phyloP scores from a whole-genome alignment of 345 rosid species.

The Salix brachista region DNA sequence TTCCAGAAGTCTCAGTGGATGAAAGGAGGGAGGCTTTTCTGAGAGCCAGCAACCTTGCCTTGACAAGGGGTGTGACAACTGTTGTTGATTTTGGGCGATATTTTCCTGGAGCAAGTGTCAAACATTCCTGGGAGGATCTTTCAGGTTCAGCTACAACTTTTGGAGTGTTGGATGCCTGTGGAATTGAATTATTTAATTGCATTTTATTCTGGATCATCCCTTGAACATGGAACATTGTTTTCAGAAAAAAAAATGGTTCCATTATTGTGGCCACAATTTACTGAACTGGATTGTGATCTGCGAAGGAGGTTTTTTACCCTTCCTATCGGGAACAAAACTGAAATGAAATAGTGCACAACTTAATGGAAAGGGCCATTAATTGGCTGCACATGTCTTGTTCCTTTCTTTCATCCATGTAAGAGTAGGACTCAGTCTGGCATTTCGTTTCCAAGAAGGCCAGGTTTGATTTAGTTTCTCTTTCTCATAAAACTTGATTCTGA shows the following conservation, averaged over 20 bases:
- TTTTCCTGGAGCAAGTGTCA: slow-evolving; percentile 59
- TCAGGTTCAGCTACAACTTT: slow-evolving; percentile 49
- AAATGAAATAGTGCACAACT: neutral
- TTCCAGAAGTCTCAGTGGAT: slow-evolving; percentile 63
- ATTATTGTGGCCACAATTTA: neutral
- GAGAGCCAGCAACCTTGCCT: slow-evolving; percentile 69
- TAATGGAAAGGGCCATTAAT: neutral
- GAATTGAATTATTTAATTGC: neutral
- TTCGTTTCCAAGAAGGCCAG: neutral
- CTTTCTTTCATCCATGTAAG: neutral
- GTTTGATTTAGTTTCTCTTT: neutral
- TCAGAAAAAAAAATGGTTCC: neutral
- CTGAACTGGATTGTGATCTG: too few relatives aligned
- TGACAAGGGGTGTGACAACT: slow-evolving; percentile 78
- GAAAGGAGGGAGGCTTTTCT: slow-evolving; percentile 79
- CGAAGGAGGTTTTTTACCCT: too few relatives aligned
- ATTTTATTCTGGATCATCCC: neutral
- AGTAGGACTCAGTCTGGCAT: neutral
- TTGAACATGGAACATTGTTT: neutral
- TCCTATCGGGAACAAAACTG: neutral
- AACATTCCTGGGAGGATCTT: slow-evolving; percentile 78
- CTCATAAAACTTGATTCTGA: neutral
- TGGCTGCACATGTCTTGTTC: neutral
- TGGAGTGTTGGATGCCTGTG: slow-evolving; percentile 1
- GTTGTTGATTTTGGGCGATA: slow-evolving; percentile 86